phyloP scores from a whole-genome alignment of 225 moss, liverwort and hornwort genomes.

The Ulota crispa region DNA sequence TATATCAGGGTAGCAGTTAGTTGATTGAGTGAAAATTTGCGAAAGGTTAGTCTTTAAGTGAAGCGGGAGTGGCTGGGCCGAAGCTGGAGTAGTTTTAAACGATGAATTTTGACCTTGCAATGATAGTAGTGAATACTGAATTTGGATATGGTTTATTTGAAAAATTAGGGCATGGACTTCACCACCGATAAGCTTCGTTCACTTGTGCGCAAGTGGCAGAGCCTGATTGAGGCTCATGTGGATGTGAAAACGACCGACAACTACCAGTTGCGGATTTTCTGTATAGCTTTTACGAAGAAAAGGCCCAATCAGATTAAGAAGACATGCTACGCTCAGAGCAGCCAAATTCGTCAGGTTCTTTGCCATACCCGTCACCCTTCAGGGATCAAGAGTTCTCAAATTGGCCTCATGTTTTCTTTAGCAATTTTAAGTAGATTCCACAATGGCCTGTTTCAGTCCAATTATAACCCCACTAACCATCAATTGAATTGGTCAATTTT shows the following conservation, averaged over 20 bases:
- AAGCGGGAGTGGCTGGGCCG: background rate
- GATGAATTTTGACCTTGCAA: background rate
- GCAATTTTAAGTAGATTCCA: background rate
- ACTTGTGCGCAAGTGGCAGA: slow-evolving; percentile 69
- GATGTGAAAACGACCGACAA: slow-evolving; percentile 69
- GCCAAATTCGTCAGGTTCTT: slow-evolving; percentile 26
- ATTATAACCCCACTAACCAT: too few species aligned
- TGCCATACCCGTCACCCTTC: background rate
- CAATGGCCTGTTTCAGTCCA: too few species aligned
- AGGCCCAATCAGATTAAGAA: slow-evolving; percentile 68
- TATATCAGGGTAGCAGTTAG: background rate
- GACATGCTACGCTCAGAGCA: slow-evolving; percentile 57
- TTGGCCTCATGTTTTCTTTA: background rate
- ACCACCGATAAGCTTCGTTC: slow-evolving; percentile 64
- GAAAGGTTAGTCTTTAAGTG: background rate
- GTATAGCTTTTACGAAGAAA: slow-evolving; percentile 63
- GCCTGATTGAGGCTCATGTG: slow-evolving; percentile 60
- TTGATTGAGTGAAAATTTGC: background rate
- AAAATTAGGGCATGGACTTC: slow-evolving; percentile 57
- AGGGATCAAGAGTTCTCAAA: background rate
- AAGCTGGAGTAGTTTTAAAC: background rate
- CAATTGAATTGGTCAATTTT: background rate
- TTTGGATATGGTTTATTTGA: background rate
- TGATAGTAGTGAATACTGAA: background rate
- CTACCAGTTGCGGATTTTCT: slow-evolving; percentile 62